Base-by-base conservation (phyloP, 2,329 filamentous ascomycete genomes). In the Aureobasidium uvarum region DNA sequence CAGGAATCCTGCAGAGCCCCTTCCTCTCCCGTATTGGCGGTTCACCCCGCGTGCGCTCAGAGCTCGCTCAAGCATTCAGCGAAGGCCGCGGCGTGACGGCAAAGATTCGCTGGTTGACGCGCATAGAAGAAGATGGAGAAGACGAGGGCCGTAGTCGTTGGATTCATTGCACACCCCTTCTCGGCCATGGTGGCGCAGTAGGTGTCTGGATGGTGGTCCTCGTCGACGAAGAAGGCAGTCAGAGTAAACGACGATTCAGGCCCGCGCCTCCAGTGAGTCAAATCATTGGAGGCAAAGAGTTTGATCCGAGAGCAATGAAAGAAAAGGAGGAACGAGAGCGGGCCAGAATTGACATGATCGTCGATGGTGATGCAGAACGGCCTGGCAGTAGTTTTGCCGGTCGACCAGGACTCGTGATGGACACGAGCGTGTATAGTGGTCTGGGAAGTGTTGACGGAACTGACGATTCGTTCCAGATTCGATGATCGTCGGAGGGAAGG, bases 151-250 rank as follows among this genome's bases (percentile, higher is more conserved):
- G 88, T 20, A 82, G 84, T 56, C 83, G 89, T 50, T 92, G 89
- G 89, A 89, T 92, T 46, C 89, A 92, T 74, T 90, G 88, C 72
- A 92, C 89, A 25, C 89, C 90, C 2, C 77, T 92, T 3, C 76
- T 90, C 3, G 89, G 88, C 2, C 81, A 82, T 48, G 87, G 87
- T 68, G 86, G 87, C 1, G 79, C 84, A 3, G 85, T 92, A 0
- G 90, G 90, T 18, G 89, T 91, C 0, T 92, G 89, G 89, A 90
- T 92, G 87, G 81, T 92, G 6, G 83, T 92, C 0, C 81, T 92
- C 16, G 85, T 91, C 3, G 88, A 91, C 68, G 86, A 89, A 52
- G 76, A 79, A 43, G 66, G 67, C 25, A 66, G 25, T 58, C 71
- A 70, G 33, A 66, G 52, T 23, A 64, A 69, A 10, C 58, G 74